Conservation (phyloP, 2,329 filamentous ascomycete genomes). For the Chaetomiaceae sp. region DNA sequence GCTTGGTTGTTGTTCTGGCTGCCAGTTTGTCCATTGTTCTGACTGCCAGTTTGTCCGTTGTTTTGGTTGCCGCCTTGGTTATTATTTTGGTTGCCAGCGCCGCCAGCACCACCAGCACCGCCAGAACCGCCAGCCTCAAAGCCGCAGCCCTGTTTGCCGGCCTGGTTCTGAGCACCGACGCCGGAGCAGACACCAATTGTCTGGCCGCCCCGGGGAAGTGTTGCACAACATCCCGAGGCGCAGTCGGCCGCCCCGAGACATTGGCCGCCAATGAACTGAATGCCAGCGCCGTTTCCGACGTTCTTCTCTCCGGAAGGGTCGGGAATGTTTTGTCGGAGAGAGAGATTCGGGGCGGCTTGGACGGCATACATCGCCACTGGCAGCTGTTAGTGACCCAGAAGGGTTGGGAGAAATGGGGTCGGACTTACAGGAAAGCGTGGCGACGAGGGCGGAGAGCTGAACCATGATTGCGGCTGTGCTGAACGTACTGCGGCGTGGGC, state of each 20-base stretch:
- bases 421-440: conserved; percentile 17
- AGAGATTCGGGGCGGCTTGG: conserved; percentile 23
- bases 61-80: background rate
- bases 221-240: conserved; percentile 32
- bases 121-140: conserved; percentile 21
- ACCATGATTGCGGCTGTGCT: conserved; percentile 24
- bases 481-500: background rate
- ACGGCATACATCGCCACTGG: conserved; percentile 20
- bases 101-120: conserved; percentile 2
- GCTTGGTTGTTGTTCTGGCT: background rate
- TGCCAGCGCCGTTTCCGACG: conserved; percentile 30
- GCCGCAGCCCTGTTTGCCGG: conserved; percentile 35
- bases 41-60: background rate
- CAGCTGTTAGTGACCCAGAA: conserved; percentile 1
- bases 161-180: conserved; percentile 30
- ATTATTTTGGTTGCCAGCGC: background rate
- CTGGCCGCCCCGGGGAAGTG: conserved; percentile 15
- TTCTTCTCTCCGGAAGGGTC: conserved; percentile 31
- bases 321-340: conserved; percentile 21
- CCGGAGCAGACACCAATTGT: conserved; percentile 35
- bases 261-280: conserved; percentile 35
- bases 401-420: background rate
- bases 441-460: conserved; percentile 17
- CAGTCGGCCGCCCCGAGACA: conserved; percentile 33
- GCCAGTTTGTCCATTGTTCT: background rate